These are phyloP conservation scores for Saccharomycopsis hybrid DNA, from an alignment of 1,139 yeast species.

Conservation along the genomic window DNA sequence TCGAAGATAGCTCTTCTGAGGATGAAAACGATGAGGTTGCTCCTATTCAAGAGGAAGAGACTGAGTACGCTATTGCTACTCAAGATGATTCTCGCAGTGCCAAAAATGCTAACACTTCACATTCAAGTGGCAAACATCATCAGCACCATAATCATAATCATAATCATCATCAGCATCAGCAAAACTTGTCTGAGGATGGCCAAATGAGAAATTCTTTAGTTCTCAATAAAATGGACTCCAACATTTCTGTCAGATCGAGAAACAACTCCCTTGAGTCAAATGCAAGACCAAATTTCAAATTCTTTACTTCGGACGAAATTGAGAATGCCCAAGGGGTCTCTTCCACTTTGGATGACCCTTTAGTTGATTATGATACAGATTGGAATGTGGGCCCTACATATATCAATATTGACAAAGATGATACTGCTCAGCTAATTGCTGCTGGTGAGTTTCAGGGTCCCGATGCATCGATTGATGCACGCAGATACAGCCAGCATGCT, in stretches of 20 bases:
- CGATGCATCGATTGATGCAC: background rate
- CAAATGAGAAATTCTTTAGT: background rate
- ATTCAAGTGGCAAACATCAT: too few species aligned
- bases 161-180: background rate
- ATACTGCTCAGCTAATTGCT: background rate
- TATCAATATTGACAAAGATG: slow-evolving; percentile 24
- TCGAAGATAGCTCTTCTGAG: slow-evolving; percentile 31
- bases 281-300: slow-evolving; percentile 44
- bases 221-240: slow-evolving; percentile 6
- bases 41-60: slow-evolving; percentile 12
- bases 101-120: background rate
- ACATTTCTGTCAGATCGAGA: slow-evolving; percentile 26
- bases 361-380: slow-evolving; percentile 58
- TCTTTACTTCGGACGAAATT: slow-evolving; percentile 77
- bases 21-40: slow-evolving; percentile 25
- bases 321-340: slow-evolving; percentile 80
- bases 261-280: slow-evolving; percentile 26
- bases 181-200: background rate
- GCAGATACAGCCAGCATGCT: background rate
- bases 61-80: slow-evolving; percentile 18
- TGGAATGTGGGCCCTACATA: slow-evolving; percentile 52
- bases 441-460: background rate
- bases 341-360: slow-evolving; percentile 61
- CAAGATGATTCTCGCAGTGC: slow-evolving; percentile 10
- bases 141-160: too few species aligned